Conservation (phyloP, 257 asterid species). For the Nicotiana paniculata region DNA sequence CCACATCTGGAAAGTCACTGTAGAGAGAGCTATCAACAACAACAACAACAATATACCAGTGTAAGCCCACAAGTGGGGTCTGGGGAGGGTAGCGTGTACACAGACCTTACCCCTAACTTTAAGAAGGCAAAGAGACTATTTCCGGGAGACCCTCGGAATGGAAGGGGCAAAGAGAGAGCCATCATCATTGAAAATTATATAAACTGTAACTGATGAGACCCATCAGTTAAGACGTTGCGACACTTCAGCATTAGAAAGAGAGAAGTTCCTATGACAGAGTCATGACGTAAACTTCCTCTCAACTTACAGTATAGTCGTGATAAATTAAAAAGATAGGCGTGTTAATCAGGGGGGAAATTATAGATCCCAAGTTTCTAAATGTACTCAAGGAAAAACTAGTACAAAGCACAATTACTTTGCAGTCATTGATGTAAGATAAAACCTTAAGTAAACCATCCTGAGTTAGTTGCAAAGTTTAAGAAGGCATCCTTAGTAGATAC, state of each 20-base stretch:
- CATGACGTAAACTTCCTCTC: neutral
- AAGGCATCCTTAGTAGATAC: neutral
- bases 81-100: too few relatives aligned
- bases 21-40: conserved; percentile 1
- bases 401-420: neutral
- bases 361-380: neutral
- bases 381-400: neutral
- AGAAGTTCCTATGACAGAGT: neutral
- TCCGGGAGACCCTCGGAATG: too few relatives aligned
- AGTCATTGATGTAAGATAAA: neutral
- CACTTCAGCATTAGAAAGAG: neutral
- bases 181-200: conserved; percentile 2
- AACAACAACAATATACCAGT: too few relatives aligned
- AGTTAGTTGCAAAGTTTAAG: neutral
- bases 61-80: too few relatives aligned
- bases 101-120: too few relatives aligned
- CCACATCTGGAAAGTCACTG: conserved; percentile 68
- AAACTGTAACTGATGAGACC: neutral
- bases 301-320: neutral
- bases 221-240: neutral
- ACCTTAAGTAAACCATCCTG: neutral
- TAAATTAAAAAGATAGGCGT: neutral
- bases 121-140: too few relatives aligned
- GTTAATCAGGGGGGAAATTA: neutral
- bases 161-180: neutral